phyloP scores from a whole-genome alignment of 345 rosid species.

The Anastatica hierochuntica region DNA sequence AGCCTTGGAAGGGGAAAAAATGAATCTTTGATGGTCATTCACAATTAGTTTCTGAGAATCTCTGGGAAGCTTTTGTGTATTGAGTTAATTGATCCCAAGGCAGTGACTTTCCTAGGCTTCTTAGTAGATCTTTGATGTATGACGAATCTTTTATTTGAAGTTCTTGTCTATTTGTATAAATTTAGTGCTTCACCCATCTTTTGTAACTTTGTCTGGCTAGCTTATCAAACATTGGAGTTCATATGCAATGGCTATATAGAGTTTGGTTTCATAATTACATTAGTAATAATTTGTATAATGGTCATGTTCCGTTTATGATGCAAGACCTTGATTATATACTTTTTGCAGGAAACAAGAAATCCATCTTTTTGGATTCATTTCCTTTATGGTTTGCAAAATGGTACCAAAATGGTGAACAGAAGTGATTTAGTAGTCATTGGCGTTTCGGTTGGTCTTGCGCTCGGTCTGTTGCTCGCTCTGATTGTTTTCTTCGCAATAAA shows the following conservation, averaged over 20 bases:
- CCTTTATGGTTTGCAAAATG: slow-evolving; percentile 40
- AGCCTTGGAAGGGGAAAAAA: neutral
- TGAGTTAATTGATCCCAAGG: neutral
- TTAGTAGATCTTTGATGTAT: neutral
- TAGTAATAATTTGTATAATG: too few relatives aligned
- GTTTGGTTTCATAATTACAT: neutral
- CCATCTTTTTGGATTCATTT: neutral
- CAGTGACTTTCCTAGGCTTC: neutral
- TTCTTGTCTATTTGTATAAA: neutral
- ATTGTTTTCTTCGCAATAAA: slow-evolving; percentile 43
- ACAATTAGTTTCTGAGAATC: neutral
- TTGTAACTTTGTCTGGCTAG: neutral
- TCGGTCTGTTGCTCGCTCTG: slow-evolving; percentile 69
- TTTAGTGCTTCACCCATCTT: neutral
- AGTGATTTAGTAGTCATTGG: slow-evolving; percentile 50
- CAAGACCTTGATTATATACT: neutral
- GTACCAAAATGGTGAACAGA: slow-evolving; percentile 40
- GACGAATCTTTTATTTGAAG: neutral
- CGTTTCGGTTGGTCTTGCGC: slow-evolving; percentile 61
- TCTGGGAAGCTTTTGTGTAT: neutral
- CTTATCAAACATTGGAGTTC: neutral
- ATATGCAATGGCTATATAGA: neutral
- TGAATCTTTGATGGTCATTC: slow-evolving; percentile 1
- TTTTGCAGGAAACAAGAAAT: slow-evolving; percentile 1
- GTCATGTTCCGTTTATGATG: slow-evolving; percentile 1